A percentile compares a stretch with the other conserved stretches of the same genome.
These are phyloP conservation scores for Mrakiaceae sp. DNA, from an alignment of 1,284 basidiomycete species.

Conservation along the genomic window DNA sequence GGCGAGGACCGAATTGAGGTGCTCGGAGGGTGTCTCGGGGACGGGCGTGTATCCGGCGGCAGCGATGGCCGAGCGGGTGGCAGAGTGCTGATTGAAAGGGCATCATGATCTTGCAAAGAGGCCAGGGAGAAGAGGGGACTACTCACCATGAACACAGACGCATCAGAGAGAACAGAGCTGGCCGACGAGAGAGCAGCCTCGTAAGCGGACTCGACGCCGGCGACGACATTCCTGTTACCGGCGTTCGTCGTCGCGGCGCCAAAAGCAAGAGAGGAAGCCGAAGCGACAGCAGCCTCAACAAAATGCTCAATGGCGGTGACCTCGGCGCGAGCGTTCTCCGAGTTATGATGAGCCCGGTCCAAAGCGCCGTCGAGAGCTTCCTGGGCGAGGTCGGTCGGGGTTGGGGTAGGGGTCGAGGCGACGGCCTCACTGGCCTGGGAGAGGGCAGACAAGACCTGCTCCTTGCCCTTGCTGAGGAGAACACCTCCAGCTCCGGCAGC, in stretches of 20 bases:
- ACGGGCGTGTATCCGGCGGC: neutral
- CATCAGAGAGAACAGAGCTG: neutral
- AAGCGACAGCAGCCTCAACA: neutral
- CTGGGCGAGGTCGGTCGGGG: neutral
- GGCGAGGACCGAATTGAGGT: neutral
- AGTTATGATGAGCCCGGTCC: no score
- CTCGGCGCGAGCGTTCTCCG: neutral
- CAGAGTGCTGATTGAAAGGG: neutral
- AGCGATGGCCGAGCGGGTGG: neutral
- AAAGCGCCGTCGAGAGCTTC: neutral
- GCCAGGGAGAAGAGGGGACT: no score
- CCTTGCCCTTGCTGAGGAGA: conserved; percentile 10
- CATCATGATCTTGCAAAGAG: no score
- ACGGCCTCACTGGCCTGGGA: neutral
- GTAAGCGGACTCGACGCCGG: neutral
- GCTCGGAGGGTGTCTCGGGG: neutral
- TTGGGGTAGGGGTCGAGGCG: neutral
- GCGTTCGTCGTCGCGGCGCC: neutral
- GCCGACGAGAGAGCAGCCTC: neutral
- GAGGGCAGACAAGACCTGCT: conserved; percentile 13
- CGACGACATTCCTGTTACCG: neutral
- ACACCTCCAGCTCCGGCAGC: neutral
- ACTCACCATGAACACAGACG: no score
- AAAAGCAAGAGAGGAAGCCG: neutral
- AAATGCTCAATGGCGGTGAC: neutral